Evolutionary conservation across 2,329 filamentous ascomycete species (phyloP).

Genomic region (Pseudogymnoascus sp.): DNA sequence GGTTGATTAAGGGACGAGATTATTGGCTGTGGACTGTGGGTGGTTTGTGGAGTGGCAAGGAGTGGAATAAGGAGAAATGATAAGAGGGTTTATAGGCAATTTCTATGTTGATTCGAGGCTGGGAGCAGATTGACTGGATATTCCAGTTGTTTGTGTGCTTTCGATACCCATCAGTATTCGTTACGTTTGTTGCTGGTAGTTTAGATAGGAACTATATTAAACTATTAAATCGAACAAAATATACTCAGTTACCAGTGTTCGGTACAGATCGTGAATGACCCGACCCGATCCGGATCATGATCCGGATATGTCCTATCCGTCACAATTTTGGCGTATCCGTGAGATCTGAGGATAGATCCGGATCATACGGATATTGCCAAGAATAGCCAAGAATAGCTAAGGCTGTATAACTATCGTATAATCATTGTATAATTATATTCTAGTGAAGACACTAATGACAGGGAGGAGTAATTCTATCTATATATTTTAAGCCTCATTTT

Average conservation of each 20-base stretch:
- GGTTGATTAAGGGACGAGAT: constrained; percentile 42
- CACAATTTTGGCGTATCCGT: no score
- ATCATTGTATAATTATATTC: neutral
- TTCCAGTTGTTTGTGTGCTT: neutral
- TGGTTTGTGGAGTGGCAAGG: constrained; percentile 41
- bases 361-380: neutral
- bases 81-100: neutral
- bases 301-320: no score
- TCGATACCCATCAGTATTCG: neutral
- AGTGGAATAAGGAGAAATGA: constrained; percentile 43
- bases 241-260: no score
- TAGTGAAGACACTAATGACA: no score
- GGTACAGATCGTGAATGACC: no score
- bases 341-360: no score
- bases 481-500: neutral
- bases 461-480: no score
- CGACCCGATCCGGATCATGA: no score
- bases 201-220: neutral
- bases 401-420: neutral
- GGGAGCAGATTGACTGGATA: neutral
- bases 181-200: no score
- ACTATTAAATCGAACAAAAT: neutral
- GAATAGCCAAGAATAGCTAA: neutral
- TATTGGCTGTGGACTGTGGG: constrained; percentile 44
- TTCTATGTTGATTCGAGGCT: neutral